Evolutionary conservation across 176 grass and related monocot species (phyloP).

Genomic region (Oryza longistaminata): DNA sequence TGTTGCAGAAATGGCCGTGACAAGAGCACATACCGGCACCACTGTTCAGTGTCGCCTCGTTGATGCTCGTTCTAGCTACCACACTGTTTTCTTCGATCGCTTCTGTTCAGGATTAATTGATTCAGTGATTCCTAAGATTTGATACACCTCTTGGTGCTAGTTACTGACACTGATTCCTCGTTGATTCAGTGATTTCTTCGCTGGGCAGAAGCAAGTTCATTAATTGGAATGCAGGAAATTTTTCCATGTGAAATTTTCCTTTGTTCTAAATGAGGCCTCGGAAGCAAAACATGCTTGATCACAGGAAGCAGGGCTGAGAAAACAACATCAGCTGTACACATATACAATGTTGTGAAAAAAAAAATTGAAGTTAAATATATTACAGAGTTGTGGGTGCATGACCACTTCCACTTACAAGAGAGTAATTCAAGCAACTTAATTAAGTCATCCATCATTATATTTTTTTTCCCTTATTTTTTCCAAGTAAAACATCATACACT

Average conservation of each 20-base stretch:
- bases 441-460: not conserved
- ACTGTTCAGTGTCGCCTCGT: not conserved
- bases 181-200: no score
- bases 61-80: not conserved
- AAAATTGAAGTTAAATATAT: not conserved
- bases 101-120: not conserved
- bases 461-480: not conserved
- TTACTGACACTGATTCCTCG: no score
- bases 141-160: no score
- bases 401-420: not conserved
- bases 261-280: not conserved
- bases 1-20: not conserved
- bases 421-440: not conserved
- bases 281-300: not conserved
- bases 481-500: conserved; percentile 29
- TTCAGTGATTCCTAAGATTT: not conserved
- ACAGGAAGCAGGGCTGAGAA: not conserved
- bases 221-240: not conserved
- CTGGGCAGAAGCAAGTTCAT: no score
- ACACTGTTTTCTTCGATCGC: not conserved
- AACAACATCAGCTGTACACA: not conserved
- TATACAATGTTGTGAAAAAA: not conserved
- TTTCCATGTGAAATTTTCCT: not conserved
- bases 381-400: not conserved
- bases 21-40: not conserved